A percentile compares a stretch with the other conserved stretches of the same genome.
Conservation (phyloP, 2,329 filamentous ascomycete species). For the Aspergillus piperis region DNA sequence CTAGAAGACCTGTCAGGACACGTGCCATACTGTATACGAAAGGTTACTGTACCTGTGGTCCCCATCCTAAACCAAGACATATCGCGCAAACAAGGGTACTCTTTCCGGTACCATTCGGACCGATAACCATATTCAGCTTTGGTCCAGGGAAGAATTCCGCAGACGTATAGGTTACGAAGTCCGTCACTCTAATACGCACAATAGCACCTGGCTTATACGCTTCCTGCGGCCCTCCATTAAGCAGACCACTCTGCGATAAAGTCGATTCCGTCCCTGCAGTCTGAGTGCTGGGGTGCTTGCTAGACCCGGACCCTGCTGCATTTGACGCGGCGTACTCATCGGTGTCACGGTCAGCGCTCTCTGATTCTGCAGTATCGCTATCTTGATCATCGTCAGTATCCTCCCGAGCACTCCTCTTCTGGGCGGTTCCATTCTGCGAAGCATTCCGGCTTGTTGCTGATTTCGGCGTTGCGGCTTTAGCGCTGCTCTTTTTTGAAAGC, state of each 20-base stretch:
- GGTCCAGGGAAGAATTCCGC: slow-evolving; percentile 91
- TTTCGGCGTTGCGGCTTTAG: not conserved
- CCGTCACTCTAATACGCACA: slow-evolving; percentile 77
- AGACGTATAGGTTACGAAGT: slow-evolving; percentile 94
- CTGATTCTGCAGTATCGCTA: not conserved
- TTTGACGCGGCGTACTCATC: not conserved
- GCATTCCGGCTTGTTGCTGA: not conserved
- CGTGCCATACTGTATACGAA: not conserved
- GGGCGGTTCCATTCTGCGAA: not conserved
- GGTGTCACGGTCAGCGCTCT: not conserved
- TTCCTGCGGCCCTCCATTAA: slow-evolving; percentile 20
- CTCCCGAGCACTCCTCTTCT: not conserved
- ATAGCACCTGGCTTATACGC: slow-evolving; percentile 71
- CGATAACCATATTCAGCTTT: slow-evolving; percentile 96
- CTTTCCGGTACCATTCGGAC: slow-evolving; percentile 97
- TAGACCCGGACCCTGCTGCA: not conserved
- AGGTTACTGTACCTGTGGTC: slow-evolving; percentile 55
- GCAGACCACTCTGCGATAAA: slow-evolving; percentile 4
- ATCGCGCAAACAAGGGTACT: slow-evolving; percentile 97
- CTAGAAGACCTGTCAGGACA: slow-evolving; percentile 33
- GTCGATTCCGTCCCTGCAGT: not conserved
- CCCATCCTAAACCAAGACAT: slow-evolving; percentile 86
- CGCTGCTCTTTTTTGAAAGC: not conserved
- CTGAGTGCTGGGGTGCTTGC: not conserved
- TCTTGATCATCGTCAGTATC: not conserved